Conservation (phyloP, 768 basidiomycete species). For the Strobilomyces dryophilus region DNA sequence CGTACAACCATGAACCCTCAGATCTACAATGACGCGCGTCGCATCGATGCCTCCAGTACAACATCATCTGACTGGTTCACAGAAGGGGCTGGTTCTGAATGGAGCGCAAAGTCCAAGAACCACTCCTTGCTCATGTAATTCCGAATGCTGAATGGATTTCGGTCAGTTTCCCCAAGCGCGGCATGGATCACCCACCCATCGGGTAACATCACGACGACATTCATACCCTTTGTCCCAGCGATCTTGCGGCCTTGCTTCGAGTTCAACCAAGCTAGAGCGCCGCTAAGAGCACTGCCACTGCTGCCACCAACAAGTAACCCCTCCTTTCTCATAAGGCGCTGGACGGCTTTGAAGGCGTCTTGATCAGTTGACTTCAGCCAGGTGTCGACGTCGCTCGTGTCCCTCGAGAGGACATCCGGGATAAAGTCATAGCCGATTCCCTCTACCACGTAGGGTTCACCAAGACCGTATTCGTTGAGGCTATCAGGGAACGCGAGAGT, state of each 20-base stretch:
- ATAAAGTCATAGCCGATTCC: slow-evolving; percentile 98
- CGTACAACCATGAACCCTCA: background rate
- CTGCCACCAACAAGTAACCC: slow-evolving; percentile 93
- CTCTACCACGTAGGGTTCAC: slow-evolving; percentile 70
- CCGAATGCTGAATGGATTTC: slow-evolving; percentile 53
- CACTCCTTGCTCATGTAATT: slow-evolving; percentile 95
- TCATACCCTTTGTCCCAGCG: slow-evolving; percentile 66
- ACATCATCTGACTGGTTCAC: background rate
- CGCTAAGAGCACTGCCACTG: slow-evolving; percentile 81
- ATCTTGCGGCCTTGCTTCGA: slow-evolving; percentile 60
- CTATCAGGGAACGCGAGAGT: slow-evolving; percentile 71
- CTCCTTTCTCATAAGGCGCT: slow-evolving; percentile 75
- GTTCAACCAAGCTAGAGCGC: slow-evolving; percentile 73
- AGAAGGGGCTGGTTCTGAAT: slow-evolving; percentile 50
- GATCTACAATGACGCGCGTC: slow-evolving; percentile 5
- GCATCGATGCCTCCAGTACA: slow-evolving; percentile 2
- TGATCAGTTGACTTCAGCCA: slow-evolving; percentile 88
- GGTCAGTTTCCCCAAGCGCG: background rate
- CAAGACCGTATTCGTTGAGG: slow-evolving; percentile 50
- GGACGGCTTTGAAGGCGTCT: slow-evolving; percentile 73
- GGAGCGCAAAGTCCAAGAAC: slow-evolving; percentile 72
- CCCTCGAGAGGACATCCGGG: slow-evolving; percentile 79
- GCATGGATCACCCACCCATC: slow-evolving; percentile 63
- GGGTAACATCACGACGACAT: slow-evolving; percentile 85
- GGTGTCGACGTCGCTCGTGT: slow-evolving; percentile 51